Percentiles rank a stretch among this genome's conserved stretches.
phyloP scores from a whole-genome alignment of 2,329 filamentous ascomycete species.

The Lithohypha guttulata region DNA sequence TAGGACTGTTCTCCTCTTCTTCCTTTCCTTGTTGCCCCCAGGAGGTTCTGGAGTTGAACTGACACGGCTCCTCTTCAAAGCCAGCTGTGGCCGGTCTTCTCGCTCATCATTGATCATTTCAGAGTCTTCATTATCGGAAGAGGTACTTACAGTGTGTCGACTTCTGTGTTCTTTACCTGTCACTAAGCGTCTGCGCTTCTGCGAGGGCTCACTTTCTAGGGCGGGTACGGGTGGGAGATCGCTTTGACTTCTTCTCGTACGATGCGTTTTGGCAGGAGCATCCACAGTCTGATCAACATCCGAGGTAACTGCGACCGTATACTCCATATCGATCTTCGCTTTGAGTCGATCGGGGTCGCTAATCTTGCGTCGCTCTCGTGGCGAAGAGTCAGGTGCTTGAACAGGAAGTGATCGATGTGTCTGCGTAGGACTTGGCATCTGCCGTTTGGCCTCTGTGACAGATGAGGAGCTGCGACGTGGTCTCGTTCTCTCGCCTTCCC shows the following conservation, averaged over 20 bases:
- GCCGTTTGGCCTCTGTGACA: constrained; percentile 23
- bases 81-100: constrained; percentile 8
- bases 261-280: constrained; percentile 12
- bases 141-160: constrained; percentile 25
- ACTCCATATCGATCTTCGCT: constrained; percentile 9
- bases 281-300: constrained; percentile 19
- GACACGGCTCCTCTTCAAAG: constrained; percentile 32
- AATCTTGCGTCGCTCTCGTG: constrained; percentile 10
- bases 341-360: constrained; percentile 5
- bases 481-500: constrained; percentile 31
- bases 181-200: constrained; percentile 21
- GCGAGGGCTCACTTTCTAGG: constrained; percentile 15
- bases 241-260: constrained; percentile 20
- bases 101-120: constrained; percentile 11
- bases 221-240: constrained; percentile 16
- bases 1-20: constrained; percentile 34
- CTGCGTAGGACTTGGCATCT: constrained; percentile 18
- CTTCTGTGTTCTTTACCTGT: constrained; percentile 22
- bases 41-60: constrained; percentile 27
- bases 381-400: constrained; percentile 13
- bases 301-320: constrained; percentile 20
- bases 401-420: constrained; percentile 16
- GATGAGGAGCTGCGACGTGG: constrained; percentile 33
- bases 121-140: constrained; percentile 16
- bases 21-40: constrained; percentile 21